A percentile compares a stretch with the other conserved stretches of the same genome.
phyloP scores from a whole-genome alignment of 1,139 yeast species.

The Debaryomyces sp. region DNA sequence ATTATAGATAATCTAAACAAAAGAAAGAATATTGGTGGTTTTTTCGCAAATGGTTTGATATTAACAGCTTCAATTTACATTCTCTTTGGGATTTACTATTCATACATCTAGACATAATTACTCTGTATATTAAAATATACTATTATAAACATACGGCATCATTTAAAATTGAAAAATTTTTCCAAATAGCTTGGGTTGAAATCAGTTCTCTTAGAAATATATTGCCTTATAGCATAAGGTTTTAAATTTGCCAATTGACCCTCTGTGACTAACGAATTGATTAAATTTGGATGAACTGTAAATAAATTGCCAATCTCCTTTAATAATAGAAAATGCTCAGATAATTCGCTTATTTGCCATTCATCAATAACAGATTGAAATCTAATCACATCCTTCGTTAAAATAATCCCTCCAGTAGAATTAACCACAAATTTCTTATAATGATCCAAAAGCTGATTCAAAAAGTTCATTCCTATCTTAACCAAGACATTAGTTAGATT shows the following conservation, averaged over 20 bases:
- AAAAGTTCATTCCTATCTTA: conserved; percentile 63
- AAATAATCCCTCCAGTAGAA: conserved; percentile 79
- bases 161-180: conserved; percentile 44
- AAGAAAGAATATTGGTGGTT: conserved; percentile 7
- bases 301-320: conserved; percentile 85
- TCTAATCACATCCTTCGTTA: conserved; percentile 83
- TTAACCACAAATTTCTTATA: conserved; percentile 76
- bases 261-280: conserved; percentile 79
- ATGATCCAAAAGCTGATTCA: conserved; percentile 67
- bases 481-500: conserved; percentile 57
- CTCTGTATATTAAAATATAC: not conserved
- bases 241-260: conserved; percentile 76
- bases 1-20: conserved; percentile 2
- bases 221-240: conserved; percentile 66
- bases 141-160: no score
- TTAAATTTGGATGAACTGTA: conserved; percentile 69
- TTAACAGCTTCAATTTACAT: conserved; percentile 9
- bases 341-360: conserved; percentile 67
- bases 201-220: conserved; percentile 72
- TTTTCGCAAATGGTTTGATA: conserved; percentile 9
- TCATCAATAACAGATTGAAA: conserved; percentile 73
- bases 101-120: conserved; percentile 4
- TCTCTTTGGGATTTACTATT: conserved; percentile 13
- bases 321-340: conserved; percentile 70
- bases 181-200: conserved; percentile 60